These are phyloP conservation scores for Cymbopogon flexuosus DNA, from an alignment of 202 grass and related monocot species.

Conservation along the genomic window DNA sequence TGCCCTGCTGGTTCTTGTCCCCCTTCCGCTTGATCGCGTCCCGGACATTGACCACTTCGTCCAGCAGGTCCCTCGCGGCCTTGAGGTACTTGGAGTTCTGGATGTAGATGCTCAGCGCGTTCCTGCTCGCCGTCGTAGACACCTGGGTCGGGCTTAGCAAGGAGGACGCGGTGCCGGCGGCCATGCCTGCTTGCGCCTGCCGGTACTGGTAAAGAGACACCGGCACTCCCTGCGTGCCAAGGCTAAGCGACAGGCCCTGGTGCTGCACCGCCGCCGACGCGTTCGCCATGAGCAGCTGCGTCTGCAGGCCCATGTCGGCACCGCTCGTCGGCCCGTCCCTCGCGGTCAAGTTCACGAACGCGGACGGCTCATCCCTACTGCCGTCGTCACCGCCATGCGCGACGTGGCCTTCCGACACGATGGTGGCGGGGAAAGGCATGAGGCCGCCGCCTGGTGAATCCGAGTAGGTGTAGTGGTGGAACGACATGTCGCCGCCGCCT, in stretches of 20 bases:
- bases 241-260: conserved; percentile 86
- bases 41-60: conserved; percentile 68
- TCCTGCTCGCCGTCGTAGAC: conserved; percentile 36
- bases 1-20: conserved; percentile 53
- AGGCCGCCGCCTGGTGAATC: conserved; percentile 52
- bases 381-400: conserved; percentile 34
- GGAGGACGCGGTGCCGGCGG: conserved; percentile 25
- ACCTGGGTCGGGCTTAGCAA: conserved; percentile 46
- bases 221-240: conserved; percentile 58
- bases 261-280: conserved; percentile 7
- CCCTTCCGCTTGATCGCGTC: conserved; percentile 59
- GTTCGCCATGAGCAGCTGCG: conserved; percentile 69
- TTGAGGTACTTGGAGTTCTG: conserved; percentile 76
- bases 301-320: conserved; percentile 46
- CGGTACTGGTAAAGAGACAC: conserved; percentile 73
- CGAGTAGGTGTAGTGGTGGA: conserved; percentile 58
- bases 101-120: conserved; percentile 44
- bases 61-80: conserved; percentile 67
- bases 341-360: conserved; percentile 34
- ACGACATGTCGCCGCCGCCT: conserved; percentile 37
- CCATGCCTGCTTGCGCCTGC: conserved; percentile 29
- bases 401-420: conserved; percentile 46
- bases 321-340: conserved; percentile 12
- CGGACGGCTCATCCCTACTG: conserved; percentile 16
- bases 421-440: conserved; percentile 50